Conservation (phyloP, 202 grass and related monocot species). For the Carex arenaria region DNA sequence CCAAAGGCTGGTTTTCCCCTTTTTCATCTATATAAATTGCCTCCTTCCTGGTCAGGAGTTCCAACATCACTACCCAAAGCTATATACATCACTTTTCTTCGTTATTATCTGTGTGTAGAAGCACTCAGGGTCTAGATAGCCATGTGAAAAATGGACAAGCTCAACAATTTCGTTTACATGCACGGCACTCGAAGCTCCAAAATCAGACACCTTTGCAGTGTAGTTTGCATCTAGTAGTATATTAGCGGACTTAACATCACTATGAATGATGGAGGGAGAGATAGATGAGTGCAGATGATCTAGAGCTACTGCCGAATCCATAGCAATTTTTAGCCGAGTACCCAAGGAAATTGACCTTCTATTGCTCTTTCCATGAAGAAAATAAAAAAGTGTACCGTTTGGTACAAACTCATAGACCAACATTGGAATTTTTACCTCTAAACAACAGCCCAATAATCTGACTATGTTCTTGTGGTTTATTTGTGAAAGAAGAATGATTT, state of each 20-base stretch:
- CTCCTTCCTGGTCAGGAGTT: conserved; percentile 38
- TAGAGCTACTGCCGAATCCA: conserved; percentile 41
- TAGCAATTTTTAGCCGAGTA: conserved; percentile 39
- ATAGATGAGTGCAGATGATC: too few relatives aligned
- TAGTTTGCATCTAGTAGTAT: too few relatives aligned
- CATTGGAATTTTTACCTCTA: conserved; percentile 53
- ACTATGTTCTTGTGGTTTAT: conserved; percentile 56
- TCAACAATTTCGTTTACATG: too few relatives aligned
- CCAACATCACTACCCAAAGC: conserved; percentile 41
- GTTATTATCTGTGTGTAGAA: conserved; percentile 27
- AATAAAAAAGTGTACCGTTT: conserved; percentile 41
- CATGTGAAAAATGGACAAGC: too few relatives aligned
- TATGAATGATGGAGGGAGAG: too few relatives aligned
- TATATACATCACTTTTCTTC: conserved; percentile 45
- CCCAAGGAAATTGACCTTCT: conserved; percentile 15
- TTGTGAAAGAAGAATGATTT: conserved; percentile 68
- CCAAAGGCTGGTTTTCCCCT: conserved; percentile 13
- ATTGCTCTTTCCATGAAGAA: conserved; percentile 31
- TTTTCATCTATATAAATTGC: conserved; percentile 21
- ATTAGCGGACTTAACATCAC: too few relatives aligned
- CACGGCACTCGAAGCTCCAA: too few relatives aligned
- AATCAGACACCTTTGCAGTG: too few relatives aligned
- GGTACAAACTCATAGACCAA: conserved; percentile 52
- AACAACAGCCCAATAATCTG: conserved; percentile 45
- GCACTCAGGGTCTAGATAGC: conserved; percentile 25